Evolutionary conservation across 1,284 basidiomycete genomes (phyloP).

Genomic region (Melampsora occidentalis): DNA sequence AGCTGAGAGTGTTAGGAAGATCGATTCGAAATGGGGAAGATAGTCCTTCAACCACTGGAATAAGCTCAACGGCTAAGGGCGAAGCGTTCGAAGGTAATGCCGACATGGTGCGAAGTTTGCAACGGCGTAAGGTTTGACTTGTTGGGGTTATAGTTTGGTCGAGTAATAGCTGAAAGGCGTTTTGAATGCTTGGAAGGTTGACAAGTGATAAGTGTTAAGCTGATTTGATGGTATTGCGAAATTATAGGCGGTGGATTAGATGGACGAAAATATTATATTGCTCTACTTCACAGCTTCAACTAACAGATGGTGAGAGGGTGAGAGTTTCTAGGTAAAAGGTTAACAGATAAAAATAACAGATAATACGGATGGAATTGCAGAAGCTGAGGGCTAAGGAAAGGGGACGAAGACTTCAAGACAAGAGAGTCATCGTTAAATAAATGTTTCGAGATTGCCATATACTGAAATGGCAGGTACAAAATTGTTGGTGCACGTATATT

Average conservation of each 20-base stretch:
- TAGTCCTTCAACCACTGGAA: constrained; percentile 20
- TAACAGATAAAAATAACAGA: constrained; percentile 19
- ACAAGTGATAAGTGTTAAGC: background rate
- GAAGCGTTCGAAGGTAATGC: constrained; percentile 25
- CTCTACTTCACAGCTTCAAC: background rate
- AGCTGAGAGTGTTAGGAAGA: constrained; percentile 12
- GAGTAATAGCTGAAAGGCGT: background rate
- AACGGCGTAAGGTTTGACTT: background rate
- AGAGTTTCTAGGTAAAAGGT: background rate
- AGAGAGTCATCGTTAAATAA: background rate
- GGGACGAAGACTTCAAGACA: background rate
- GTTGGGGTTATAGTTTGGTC: background rate
- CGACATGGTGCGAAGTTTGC: constrained; percentile 5
- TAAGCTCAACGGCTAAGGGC: constrained; percentile 5
- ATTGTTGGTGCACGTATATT: background rate
- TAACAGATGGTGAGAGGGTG: background rate
- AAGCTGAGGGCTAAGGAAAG: background rate
- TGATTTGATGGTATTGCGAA: too few relatives aligned
- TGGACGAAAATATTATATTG: background rate
- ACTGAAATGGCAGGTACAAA: background rate
- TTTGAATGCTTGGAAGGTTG: background rate
- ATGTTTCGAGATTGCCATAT: background rate
- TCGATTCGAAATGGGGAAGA: constrained; percentile 39
- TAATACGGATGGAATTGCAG: background rate
- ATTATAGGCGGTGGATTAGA: constrained; percentile 8